Percentiles rank a stretch among this genome's conserved stretches.
phyloP scores from a whole-genome alignment of 192 early-diverging fungal genomes.

The Fimicolochytrium jonesii region DNA sequence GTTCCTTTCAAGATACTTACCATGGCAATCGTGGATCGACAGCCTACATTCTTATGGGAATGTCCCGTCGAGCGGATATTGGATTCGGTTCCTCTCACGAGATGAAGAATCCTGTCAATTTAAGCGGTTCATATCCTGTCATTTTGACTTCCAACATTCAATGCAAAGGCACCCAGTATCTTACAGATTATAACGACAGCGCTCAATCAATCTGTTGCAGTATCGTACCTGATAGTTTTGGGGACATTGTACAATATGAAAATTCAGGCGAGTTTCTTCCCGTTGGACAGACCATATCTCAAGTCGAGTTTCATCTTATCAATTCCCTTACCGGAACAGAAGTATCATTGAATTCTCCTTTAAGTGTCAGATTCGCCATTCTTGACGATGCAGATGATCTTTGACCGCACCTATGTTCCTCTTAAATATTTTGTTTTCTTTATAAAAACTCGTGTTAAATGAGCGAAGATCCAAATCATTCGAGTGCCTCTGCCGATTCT shows the following conservation, averaged over 20 bases:
- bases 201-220: neutral
- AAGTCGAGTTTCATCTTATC: constrained; percentile 9
- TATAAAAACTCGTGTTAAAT: no score
- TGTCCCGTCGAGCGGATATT: neutral
- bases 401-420: no score
- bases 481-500: no score
- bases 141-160: constrained; percentile 2
- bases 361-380: constrained; percentile 9
- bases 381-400: constrained; percentile 5
- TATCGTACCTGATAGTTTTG: constrained; percentile 13
- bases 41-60: constrained; percentile 7
- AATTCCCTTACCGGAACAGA: constrained; percentile 1
- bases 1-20: neutral
- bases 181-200: neutral
- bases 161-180: neutral
- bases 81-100: neutral
- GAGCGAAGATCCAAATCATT: no score
- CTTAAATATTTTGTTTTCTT: no score
- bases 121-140: constrained; percentile 8
- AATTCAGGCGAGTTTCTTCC: constrained; percentile 14
- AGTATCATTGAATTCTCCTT: neutral
- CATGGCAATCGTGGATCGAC: neutral
- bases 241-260: constrained; percentile 9
- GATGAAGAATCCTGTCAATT: constrained; percentile 6
- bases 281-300: neutral